These are phyloP conservation scores for Yamadazyma triangularis DNA, from an alignment of 1,139 yeast species.

Conservation along the genomic window DNA sequence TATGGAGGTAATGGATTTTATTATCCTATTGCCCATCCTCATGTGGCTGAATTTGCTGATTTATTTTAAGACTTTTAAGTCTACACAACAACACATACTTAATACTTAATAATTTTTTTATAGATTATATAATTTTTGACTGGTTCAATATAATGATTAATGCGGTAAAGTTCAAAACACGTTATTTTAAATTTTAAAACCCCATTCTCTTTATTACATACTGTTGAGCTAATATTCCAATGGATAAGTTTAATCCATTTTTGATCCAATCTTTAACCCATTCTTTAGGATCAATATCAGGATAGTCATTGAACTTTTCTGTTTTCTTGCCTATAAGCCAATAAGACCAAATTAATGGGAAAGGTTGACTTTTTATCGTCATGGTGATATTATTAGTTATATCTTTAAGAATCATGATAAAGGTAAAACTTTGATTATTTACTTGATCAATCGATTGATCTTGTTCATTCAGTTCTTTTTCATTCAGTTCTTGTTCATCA, in stretches of 20 bases:
- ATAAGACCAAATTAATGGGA: constrained; percentile 83
- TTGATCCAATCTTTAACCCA: constrained; percentile 96
- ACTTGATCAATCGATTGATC: constrained; percentile 39
- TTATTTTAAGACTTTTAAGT: constrained; percentile 24
- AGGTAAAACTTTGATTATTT: constrained; percentile 43
- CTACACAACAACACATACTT: too few relatives aligned
- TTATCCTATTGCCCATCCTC: constrained; percentile 34
- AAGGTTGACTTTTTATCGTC: constrained; percentile 78
- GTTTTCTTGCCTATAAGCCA: constrained; percentile 63
- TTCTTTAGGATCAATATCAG: constrained; percentile 73
- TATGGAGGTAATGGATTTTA: constrained; percentile 4
- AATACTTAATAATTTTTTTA: neutral
- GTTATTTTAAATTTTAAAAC: constrained; percentile 18
- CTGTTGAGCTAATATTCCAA: constrained; percentile 85
- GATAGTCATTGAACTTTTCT: constrained; percentile 24
- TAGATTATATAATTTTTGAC: constrained; percentile 1
- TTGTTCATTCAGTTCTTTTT: constrained; percentile 19
- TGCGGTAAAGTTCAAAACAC: neutral
- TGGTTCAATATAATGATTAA: constrained; percentile 1
- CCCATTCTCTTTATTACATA: constrained; percentile 95
- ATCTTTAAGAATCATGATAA: constrained; percentile 72
- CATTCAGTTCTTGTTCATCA: constrained; percentile 15
- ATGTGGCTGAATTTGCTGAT: constrained; percentile 46
- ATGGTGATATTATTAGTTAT: constrained; percentile 71
- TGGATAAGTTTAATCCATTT: constrained; percentile 71